Conservation (phyloP, 164 flowering plant species). For the Berberis vulgaris region DNA sequence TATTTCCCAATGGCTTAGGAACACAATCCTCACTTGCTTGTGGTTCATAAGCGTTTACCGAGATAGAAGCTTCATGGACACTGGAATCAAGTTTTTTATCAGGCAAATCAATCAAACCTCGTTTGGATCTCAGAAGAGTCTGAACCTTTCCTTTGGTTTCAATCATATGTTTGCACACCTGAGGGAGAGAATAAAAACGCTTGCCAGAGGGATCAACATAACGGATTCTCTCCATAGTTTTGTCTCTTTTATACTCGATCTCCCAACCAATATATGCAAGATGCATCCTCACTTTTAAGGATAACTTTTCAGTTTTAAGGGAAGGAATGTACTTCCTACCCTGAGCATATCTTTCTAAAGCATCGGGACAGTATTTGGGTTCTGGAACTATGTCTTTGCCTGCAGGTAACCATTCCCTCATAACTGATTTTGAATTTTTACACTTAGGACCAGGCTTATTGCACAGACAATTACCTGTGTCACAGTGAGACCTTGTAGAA, state of each 20-base stretch:
- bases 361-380: conserved; percentile 18
- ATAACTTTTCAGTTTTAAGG: too few species aligned
- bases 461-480: not conserved
- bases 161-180: conserved; percentile 22
- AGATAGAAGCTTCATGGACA: conserved; percentile 1
- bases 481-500: not conserved
- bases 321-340: not conserved
- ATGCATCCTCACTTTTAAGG: conserved; percentile 34
- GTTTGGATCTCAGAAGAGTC: not conserved
- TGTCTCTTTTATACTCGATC: conserved; percentile 23
- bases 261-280: conserved; percentile 59
- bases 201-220: conserved; percentile 45
- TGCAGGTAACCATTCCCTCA: conserved; percentile 4
- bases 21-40: too few species aligned
- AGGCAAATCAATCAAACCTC: conserved; percentile 18
- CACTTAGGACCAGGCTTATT: not conserved
- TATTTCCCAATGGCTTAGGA: too few species aligned
- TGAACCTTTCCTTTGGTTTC: not conserved
- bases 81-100: conserved; percentile 4
- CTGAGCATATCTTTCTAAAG: conserved; percentile 24
- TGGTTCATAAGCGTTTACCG: not conserved
- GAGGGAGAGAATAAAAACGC: conserved; percentile 25
- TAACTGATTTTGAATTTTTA: not conserved
- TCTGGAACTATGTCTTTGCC: conserved; percentile 3
- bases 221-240: conserved; percentile 11